Base-by-base conservation (phyloP, 306 rosid genomes). In the Macrotyloma uniflorum region DNA sequence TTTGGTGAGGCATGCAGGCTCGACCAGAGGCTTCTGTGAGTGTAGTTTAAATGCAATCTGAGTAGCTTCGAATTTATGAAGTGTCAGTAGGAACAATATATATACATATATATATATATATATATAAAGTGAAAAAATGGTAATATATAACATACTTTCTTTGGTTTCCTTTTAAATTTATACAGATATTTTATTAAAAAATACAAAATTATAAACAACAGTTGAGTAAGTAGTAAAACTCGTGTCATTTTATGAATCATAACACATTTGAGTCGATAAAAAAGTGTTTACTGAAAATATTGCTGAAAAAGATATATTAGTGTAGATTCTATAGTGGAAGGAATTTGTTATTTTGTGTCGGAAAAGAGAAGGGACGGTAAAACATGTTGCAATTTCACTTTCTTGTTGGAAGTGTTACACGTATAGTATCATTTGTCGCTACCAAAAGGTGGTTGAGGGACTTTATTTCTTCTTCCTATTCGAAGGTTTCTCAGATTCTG, bases 41-140 rank as follows among this genome's bases (percentile, higher is more conserved):
- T 38, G 36, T 32, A 18, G 68, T 45, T 75, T 76, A 69, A 82
- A 82, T 70, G 74, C 85, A 61, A 70, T 71, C 15, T 49, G 74
- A 50, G 58, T 66, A 62, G 10, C 46, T 76, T 76, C 54, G 32
- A 85, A 80, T 72, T 76, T 76, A 76, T 76, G 70, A 36, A 57
- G 66, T 45, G 19, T 72, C 79, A 59, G 32, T 45, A 6, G 18
- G 6, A 50, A 19, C 11, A 32, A 63, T 6, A 15, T 4, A 53
- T 24, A 20, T 8, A 8, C 18, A 42, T 24, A n/a, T 6, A 15
- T 4, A 53, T 24, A 20, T 4, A 15, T 4, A 51, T 23, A 20
- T 7, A 7, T 33, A 42, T 23, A n/a, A 59, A 16, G 0, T 14
- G 50, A 23, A 79, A 22, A 15, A 62, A 15, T 62, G 67, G 3